A percentile compares a stretch with the other conserved stretches of the same genome.
Conservation (phyloP, 129 eudicot genomes). For the Helichrysum umbraculigerum region DNA sequence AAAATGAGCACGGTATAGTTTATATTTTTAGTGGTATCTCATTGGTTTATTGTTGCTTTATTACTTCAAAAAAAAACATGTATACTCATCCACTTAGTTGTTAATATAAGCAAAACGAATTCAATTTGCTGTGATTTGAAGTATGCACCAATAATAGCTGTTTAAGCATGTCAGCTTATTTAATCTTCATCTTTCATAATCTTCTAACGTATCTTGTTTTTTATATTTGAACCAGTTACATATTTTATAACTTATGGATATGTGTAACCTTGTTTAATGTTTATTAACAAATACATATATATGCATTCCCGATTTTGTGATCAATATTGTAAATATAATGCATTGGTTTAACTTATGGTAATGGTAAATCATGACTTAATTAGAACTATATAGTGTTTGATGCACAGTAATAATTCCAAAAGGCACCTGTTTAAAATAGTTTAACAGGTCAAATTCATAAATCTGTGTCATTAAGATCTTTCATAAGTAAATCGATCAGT, state of each 20-base stretch:
- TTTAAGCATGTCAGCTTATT: background rate
- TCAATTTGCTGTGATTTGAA: background rate
- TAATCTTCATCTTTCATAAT: background rate
- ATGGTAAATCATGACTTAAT: too few species aligned
- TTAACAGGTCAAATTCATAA: background rate
- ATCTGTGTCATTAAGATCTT: background rate
- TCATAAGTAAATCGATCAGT: background rate
- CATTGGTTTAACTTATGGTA: too few species aligned
- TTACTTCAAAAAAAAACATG: background rate
- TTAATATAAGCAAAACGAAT: background rate
- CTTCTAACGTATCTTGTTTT: background rate
- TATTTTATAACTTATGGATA: too few species aligned
- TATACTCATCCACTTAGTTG: background rate
- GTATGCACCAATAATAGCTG: background rate
- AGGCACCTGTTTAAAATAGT: background rate
- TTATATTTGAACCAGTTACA: too few species aligned
- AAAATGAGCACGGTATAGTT: constrained; percentile 63
- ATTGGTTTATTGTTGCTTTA: background rate
- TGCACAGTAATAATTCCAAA: background rate
- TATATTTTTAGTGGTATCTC: background rate
- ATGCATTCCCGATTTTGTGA: too few species aligned
- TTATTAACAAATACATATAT: too few species aligned
- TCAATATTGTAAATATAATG: too few species aligned
- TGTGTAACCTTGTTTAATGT: too few species aligned
- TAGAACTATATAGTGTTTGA: too few species aligned